Conservation (phyloP, 2,329 filamentous ascomycete genomes). For the Calonectria multiphialidica region DNA sequence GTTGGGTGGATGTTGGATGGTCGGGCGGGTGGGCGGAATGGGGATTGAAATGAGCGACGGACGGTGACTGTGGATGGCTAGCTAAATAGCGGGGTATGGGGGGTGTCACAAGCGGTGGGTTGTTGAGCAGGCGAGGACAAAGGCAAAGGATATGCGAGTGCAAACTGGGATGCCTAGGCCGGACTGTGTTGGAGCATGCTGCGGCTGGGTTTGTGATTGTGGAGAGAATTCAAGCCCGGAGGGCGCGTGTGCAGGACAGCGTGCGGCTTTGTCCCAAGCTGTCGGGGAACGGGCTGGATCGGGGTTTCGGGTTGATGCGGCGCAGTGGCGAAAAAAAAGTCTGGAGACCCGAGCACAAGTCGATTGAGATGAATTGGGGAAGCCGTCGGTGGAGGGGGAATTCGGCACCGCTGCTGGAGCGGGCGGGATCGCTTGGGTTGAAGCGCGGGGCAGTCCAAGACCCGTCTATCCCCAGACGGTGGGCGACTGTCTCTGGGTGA, state of each 20-base stretch:
- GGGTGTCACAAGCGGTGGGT: neutral
- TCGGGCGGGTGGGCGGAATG: conserved; percentile 4
- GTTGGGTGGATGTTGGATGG: neutral
- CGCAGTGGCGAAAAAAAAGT: conserved; percentile 16
- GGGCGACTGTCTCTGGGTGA: neutral
- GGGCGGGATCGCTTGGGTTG: neutral
- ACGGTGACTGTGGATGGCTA: neutral
- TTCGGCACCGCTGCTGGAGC: neutral
- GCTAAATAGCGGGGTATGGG: conserved; percentile 6
- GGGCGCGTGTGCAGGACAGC: neutral
- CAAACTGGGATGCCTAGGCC: neutral
- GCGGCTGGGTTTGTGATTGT: neutral
- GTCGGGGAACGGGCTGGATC: conserved; percentile 31
- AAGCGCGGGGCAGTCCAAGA: conserved; percentile 22
- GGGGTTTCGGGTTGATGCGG: conserved; percentile 38
- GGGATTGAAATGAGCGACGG: neutral
- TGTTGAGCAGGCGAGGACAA: neutral
- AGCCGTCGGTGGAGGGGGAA: conserved; percentile 12
- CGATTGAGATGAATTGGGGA: conserved; percentile 5
- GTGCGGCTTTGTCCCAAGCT: conserved; percentile 1
- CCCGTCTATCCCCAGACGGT: conserved; percentile 3
- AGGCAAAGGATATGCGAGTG: neutral
- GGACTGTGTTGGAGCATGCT: neutral
- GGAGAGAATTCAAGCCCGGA: neutral
- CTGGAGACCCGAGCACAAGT: conserved; percentile 28